phyloP scores from a whole-genome alignment of 225 moss, liverwort and hornwort species.

The Lunularia cruciata region DNA sequence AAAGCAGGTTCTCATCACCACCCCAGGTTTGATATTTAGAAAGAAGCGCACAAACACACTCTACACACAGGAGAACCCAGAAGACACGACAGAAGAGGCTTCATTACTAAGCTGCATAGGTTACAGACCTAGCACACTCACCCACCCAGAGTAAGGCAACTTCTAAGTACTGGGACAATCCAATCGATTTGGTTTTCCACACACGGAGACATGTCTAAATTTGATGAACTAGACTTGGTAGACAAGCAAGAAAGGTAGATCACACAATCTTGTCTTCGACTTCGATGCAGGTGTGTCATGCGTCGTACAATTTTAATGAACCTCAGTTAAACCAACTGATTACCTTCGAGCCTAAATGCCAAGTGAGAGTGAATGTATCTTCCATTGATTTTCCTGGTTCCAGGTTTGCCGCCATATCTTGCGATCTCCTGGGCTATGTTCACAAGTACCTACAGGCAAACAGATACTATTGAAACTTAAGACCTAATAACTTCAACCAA shows the following conservation, averaged over 20 bases:
- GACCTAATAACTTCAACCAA: too few relatives aligned
- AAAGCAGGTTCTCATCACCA: slow-evolving; percentile 32
- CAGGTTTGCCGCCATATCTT: slow-evolving; percentile 38
- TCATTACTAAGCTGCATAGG: not conserved
- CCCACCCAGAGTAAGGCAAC: slow-evolving; percentile 5
- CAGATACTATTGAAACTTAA: not conserved
- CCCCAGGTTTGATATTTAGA: slow-evolving; percentile 19
- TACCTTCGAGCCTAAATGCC: slow-evolving; percentile 45
- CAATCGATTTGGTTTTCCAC: too few relatives aligned
- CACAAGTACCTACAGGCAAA: slow-evolving; percentile 28
- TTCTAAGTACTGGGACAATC: not conserved
- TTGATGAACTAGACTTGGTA: not conserved
- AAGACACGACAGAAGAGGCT: slow-evolving; percentile 11
- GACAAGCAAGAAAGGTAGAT: not conserved
- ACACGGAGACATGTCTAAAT: not conserved
- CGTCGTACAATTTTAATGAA: too few relatives aligned
- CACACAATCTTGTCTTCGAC: not conserved
- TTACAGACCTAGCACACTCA: not conserved
- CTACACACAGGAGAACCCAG: slow-evolving; percentile 30
- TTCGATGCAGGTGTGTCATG: not conserved
- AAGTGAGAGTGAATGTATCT: slow-evolving; percentile 55
- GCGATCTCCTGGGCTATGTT: slow-evolving; percentile 48
- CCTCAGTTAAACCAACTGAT: too few relatives aligned
- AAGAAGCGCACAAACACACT: slow-evolving; percentile 31
- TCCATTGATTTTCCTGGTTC: slow-evolving; percentile 50